phyloP scores from a whole-genome alignment of 1,284 basidiomycete species.

The Earliella scabrosa region DNA sequence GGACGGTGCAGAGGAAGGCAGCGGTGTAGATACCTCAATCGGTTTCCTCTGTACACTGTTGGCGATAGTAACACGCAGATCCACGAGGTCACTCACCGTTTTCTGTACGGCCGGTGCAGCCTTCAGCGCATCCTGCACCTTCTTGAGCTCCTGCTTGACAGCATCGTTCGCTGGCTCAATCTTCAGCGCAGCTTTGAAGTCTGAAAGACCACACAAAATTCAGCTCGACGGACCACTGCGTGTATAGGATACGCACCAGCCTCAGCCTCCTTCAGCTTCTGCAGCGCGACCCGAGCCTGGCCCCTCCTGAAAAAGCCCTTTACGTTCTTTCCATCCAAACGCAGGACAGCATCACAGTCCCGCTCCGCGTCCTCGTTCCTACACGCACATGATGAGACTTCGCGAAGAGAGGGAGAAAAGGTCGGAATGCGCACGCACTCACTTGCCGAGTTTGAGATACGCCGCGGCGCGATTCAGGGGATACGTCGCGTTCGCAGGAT shows the following conservation, averaged over 20 bases:
- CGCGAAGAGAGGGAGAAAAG: constrained; percentile 10
- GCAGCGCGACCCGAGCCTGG: constrained; percentile 63
- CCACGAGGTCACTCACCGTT: constrained; percentile 30
- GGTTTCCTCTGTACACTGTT: constrained; percentile 18
- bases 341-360: constrained; percentile 66
- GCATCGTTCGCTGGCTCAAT: constrained; percentile 64
- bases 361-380: constrained; percentile 77
- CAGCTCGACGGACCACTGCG: too few species aligned
- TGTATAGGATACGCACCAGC: constrained; percentile 65
- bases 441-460: constrained; percentile 87
- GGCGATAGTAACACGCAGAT: too few species aligned
- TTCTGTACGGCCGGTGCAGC: constrained; percentile 33
- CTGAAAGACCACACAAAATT: too few species aligned
- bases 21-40: constrained; percentile 26
- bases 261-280: constrained; percentile 54
- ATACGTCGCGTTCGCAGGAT: constrained; percentile 66
- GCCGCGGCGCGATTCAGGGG: constrained; percentile 82
- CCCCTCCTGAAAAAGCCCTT: constrained; percentile 77
- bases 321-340: constrained; percentile 57
- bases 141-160: constrained; percentile 58
- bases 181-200: constrained; percentile 57
- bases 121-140: constrained; percentile 44
- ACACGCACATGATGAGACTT: not conserved
- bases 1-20: constrained; percentile 18
- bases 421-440: constrained; percentile 39